phyloP scores from a whole-genome alignment of 2,329 filamentous ascomycete species.

The Elsinoe ampelina region DNA sequence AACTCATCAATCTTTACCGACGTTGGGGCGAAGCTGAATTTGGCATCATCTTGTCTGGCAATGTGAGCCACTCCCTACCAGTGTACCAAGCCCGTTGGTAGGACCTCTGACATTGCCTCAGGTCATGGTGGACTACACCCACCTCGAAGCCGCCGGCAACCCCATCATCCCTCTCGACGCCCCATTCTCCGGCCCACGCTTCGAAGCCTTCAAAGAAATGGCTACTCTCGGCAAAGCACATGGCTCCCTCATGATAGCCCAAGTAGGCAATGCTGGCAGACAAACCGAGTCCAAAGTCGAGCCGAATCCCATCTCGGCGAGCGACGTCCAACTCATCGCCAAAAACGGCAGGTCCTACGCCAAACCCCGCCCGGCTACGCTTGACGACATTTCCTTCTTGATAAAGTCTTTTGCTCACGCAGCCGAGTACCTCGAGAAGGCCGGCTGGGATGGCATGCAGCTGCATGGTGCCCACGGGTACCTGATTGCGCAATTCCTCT shows the following conservation, averaged over 20 bases:
- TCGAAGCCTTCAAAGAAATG: conserved; percentile 50
- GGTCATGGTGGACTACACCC: conserved; percentile 52
- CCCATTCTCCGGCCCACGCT: conserved; percentile 46
- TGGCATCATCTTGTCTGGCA: conserved; percentile 53
- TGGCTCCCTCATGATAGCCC: conserved; percentile 49
- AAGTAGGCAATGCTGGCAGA: conserved; percentile 55
- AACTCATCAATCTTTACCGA: conserved; percentile 50
- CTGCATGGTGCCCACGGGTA: conserved; percentile 37
- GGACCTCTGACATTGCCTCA: background rate
- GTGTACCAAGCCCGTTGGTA: background rate
- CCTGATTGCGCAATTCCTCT: conserved; percentile 38
- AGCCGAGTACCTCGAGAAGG: conserved; percentile 52
- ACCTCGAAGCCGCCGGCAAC: conserved; percentile 49
- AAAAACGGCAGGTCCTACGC: conserved; percentile 43
- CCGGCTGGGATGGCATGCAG: conserved; percentile 48
- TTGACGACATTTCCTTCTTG: conserved; percentile 47
- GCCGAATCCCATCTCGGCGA: conserved; percentile 42
- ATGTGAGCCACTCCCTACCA: conserved; percentile 26
- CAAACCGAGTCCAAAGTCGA: conserved; percentile 41
- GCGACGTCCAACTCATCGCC: conserved; percentile 39
- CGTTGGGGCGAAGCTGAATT: conserved; percentile 51
- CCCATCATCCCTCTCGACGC: conserved; percentile 48
- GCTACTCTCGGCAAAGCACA: conserved; percentile 47
- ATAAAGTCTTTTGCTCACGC: conserved; percentile 53
- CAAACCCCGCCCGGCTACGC: conserved; percentile 45